Percentiles rank a stretch among this genome's conserved stretches.
Conservation (phyloP, 2,329 filamentous ascomycete genomes). For the Penicillium sp. region DNA sequence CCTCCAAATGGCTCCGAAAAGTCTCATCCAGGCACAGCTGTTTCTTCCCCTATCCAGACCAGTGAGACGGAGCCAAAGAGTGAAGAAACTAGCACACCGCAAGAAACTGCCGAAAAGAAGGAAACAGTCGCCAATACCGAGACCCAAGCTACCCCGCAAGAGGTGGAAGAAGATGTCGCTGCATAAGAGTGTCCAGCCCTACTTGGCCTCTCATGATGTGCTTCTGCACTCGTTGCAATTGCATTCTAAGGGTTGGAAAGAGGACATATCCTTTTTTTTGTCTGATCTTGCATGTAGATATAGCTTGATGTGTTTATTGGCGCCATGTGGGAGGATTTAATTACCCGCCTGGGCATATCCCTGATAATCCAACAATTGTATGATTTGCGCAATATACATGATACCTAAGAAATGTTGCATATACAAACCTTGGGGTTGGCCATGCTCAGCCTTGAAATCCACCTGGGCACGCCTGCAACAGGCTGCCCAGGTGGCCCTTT, state of each 20-base stretch:
- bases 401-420: too few relatives aligned
- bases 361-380: background rate
- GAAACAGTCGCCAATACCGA: background rate
- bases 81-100: conserved; percentile 8
- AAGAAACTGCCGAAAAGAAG: conserved; percentile 4
- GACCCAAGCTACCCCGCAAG: background rate
- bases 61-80: conserved; percentile 16
- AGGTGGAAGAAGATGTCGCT: conserved; percentile 1
- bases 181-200: conserved; percentile 1
- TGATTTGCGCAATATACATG: background rate
- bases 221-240: conserved; percentile 11
- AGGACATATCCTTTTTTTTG: background rate
- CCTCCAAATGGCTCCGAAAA: conserved; percentile 21
- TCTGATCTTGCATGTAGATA: conserved; percentile 20
- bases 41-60: conserved; percentile 21
- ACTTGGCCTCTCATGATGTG: background rate
- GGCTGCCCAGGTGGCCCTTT: too few relatives aligned
- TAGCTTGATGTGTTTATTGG: conserved; percentile 12
- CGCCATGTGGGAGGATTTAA: background rate
- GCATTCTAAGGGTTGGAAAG: conserved; percentile 15
- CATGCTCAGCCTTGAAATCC: too few relatives aligned
- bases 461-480: too few relatives aligned
- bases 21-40: conserved; percentile 15
- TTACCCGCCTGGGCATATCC: background rate
- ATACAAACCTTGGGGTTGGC: too few relatives aligned